These are phyloP conservation scores for Ramalina peruviana DNA, from an alignment of 495 filamentous ascomycete genomes.

Conservation along the genomic window DNA sequence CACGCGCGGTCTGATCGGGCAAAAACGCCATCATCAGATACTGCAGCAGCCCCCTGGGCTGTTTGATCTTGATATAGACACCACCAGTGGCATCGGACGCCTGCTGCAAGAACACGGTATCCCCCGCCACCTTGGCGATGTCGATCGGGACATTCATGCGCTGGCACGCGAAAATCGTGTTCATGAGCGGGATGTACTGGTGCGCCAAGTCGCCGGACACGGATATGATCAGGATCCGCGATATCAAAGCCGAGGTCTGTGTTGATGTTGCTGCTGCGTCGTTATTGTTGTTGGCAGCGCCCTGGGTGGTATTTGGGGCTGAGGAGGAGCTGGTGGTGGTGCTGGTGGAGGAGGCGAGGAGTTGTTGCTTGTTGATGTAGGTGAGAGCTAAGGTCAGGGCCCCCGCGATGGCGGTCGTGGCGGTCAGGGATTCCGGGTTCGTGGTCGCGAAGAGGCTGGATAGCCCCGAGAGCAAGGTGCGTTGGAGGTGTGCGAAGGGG, in stretches of 20 bases:
- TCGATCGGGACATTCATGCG: conserved; percentile 78
- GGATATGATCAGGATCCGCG: conserved; percentile 80
- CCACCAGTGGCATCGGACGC: conserved; percentile 82
- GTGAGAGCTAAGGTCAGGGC: conserved; percentile 79
- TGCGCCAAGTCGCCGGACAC: conserved; percentile 67
- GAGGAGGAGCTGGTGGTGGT: no score
- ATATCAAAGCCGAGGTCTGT: conserved; percentile 40
- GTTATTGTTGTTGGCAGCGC: conserved; percentile 13
- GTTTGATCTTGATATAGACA: conserved; percentile 61
- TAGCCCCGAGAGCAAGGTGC: conserved; percentile 58
- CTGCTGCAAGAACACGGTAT: conserved; percentile 88
- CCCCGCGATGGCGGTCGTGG: conserved; percentile 73
- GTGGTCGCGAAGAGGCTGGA: conserved; percentile 54
- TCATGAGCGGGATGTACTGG: conserved; percentile 97
- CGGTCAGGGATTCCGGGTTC: conserved; percentile 43
- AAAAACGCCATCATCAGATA: conserved; percentile 95
- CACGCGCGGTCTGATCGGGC: conserved; percentile 53
- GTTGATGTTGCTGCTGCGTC: conserved; percentile 27
- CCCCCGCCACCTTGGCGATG: conserved; percentile 70
- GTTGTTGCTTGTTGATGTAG: conserved; percentile 58
- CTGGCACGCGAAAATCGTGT: conserved; percentile 85
- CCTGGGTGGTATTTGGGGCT: conserved; percentile 16
- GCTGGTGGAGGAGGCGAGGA: conserved; percentile 21
- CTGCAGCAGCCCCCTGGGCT: conserved; percentile 59
- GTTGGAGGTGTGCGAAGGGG: conserved; percentile 74